Base-by-base conservation (phyloP, 805 yeast species). In the Yamadazyma philogaea region DNA sequence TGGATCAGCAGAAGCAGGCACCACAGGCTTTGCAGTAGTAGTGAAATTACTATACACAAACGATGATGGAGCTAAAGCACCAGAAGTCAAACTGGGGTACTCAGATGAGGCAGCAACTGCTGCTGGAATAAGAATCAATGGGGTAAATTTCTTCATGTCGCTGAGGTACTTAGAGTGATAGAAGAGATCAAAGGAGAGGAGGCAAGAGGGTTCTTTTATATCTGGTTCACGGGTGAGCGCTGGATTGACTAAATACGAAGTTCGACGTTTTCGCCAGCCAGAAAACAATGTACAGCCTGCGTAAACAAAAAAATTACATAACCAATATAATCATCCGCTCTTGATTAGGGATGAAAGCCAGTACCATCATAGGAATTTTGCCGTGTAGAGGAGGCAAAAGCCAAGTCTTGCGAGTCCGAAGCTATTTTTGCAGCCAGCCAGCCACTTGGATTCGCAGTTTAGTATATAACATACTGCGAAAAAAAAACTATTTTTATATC, bases 61-160 rank as follows among this genome's bases (percentile, higher is more conserved):
- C 2, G 56, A 47, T 14, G 53, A 47, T 30, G 63, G 61, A 14
- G 48, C 58, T 26, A 37, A 36, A 24, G 52, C 48, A 19, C 36
- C 26, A 10, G 49, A 53, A 39, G 49, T 44, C 16, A 55, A 52
- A 16, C 61, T 57, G 19, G 51, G 33, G 16, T 49, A 39, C 7
- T 46, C 48, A 15, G 55, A 52, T 19, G 53, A 51, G 14, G 57
- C 58, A 24, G 60, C 59, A 22, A 52, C 37, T n/a, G 52, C 53
- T n/a, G 42, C 30, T 12, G 61, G 45, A 14, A 51, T 44, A 30
- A 59, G 35, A n/a, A 52, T 34, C 33, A 48, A 45, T 26, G 44
- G 33, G 18, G 42, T 18, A 12, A 43, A 22, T 16, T 28, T 21
- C 17, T 39, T 43, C 39, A 43, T 40, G 30, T 4, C 22, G n/a